These are phyloP conservation scores for Colletotrichum falcatum DNA, from an alignment of 2,329 filamentous ascomycete genomes.

Conservation along the genomic window DNA sequence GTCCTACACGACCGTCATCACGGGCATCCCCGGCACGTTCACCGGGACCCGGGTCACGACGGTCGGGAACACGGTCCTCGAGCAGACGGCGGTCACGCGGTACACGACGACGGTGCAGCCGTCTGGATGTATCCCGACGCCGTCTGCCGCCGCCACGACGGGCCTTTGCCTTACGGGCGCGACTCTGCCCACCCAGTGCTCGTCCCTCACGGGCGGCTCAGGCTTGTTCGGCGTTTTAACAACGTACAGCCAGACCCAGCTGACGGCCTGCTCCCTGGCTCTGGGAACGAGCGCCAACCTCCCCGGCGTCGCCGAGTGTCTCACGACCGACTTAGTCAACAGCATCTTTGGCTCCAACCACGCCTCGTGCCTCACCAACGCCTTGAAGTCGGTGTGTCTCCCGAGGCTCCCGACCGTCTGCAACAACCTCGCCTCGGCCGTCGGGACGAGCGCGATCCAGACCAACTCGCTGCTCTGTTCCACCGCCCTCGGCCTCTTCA, in stretches of 20 bases:
- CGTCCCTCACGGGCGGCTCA: background rate
- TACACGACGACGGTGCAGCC: conserved; percentile 1
- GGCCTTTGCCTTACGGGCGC: background rate
- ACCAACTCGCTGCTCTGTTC: background rate
- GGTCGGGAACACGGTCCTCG: background rate
- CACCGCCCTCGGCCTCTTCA: conserved; percentile 1
- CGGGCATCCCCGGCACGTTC: conserved; percentile 9
- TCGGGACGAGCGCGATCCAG: background rate
- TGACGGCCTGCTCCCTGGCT: background rate
- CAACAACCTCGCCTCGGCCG: background rate
- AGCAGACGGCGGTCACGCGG: conserved; percentile 2
- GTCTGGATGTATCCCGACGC: conserved; percentile 25
- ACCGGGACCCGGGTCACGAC: background rate
- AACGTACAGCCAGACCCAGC: background rate
- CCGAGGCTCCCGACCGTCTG: background rate
- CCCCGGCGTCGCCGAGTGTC: background rate
- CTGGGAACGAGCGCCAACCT: conserved; percentile 3
- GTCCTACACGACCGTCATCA: conserved; percentile 2
- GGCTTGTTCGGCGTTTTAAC: background rate
- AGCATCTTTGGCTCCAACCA: background rate
- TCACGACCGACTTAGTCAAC: background rate
- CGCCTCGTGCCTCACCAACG: background rate
- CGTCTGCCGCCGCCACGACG: background rate
- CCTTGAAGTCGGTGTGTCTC: background rate
- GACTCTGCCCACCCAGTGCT: background rate